Percentiles rank a stretch among this genome's conserved stretches.
Evolutionary conservation across 2,329 filamentous ascomycete genomes (phyloP).

Genomic region (Ceratocystis cubensis): DNA sequence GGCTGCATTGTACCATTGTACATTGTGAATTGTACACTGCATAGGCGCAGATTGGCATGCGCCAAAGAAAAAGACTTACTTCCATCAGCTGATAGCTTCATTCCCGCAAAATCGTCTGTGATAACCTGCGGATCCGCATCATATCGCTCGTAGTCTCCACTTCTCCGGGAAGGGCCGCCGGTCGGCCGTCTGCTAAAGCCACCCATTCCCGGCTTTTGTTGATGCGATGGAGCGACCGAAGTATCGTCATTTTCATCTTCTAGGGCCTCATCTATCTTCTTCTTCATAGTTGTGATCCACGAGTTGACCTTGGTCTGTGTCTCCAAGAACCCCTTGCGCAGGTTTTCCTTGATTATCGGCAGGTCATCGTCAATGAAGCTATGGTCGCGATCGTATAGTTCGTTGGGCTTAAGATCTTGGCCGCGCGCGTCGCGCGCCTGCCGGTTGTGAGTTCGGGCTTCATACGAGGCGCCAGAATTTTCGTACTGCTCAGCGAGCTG

Average conservation of each 20-base stretch:
- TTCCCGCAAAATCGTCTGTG: constrained; percentile 73
- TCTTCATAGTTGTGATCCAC: constrained; percentile 85
- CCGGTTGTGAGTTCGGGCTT: constrained; percentile 35
- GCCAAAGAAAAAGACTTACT: constrained; percentile 35
- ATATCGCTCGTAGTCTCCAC: constrained; percentile 81
- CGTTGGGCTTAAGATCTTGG: constrained; percentile 43
- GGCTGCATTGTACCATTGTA: no score
- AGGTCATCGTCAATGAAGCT: constrained; percentile 96
- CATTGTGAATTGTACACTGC: background rate
- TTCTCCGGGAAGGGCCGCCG: constrained; percentile 53
- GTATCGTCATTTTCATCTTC: constrained; percentile 50
- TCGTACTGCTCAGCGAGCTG: constrained; percentile 88
- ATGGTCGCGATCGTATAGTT: constrained; percentile 53
- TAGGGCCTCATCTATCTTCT: constrained; percentile 83
- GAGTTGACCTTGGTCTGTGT: constrained; percentile 86
- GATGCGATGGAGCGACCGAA: constrained; percentile 11
- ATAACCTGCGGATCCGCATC: constrained; percentile 88
- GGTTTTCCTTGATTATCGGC: constrained; percentile 80
- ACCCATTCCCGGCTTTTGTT: constrained; percentile 11
- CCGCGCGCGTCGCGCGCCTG: constrained; percentile 23
- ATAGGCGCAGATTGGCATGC: background rate
- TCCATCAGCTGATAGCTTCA: constrained; percentile 49
- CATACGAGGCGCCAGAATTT: constrained; percentile 42
- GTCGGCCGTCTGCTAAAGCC: constrained; percentile 36
- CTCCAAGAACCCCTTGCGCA: constrained; percentile 87